Evolutionary conservation across 2,329 filamentous ascomycete genomes (phyloP).

Genomic region (Pseudohalonectria lignicola): DNA sequence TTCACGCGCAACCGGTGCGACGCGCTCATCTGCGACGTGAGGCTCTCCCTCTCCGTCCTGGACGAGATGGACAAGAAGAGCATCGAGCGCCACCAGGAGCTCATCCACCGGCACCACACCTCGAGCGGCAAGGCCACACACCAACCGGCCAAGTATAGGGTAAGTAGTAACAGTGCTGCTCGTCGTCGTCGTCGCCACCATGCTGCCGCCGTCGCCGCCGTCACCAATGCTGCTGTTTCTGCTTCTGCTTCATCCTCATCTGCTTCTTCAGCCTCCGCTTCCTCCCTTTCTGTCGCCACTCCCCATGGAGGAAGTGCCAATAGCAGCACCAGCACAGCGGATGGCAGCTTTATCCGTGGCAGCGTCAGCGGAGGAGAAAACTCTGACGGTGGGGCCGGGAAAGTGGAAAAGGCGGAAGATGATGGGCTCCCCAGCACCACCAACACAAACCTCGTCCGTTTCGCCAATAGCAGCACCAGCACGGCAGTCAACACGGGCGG

Average conservation of each 20-base stretch:
- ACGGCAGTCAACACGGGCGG: too few relatives aligned
- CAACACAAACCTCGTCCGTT: too few relatives aligned
- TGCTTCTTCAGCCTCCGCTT: too few relatives aligned
- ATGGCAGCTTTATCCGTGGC: too few relatives aligned
- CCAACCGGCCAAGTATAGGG: slow-evolving; percentile 37
- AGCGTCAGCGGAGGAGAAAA: too few relatives aligned
- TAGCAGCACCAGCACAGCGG: too few relatives aligned
- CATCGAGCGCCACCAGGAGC: slow-evolving; percentile 59
- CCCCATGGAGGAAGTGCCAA: too few relatives aligned
- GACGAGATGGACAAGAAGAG: slow-evolving; percentile 63
- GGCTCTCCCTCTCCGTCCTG: slow-evolving; percentile 61
- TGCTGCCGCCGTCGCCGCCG: neutral
- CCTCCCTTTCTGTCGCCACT: too few relatives aligned
- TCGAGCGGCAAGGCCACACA: slow-evolving; percentile 41
- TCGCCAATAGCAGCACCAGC: too few relatives aligned
- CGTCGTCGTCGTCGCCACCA: neutral
- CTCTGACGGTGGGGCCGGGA: too few relatives aligned
- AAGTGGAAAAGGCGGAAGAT: too few relatives aligned
- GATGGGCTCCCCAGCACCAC: too few relatives aligned
- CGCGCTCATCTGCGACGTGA: slow-evolving; percentile 65
- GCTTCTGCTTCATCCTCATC: neutral
- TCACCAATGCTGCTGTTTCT: slow-evolving; percentile 3
- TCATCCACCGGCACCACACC: slow-evolving; percentile 45
- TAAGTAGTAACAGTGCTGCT: slow-evolving; percentile 26
- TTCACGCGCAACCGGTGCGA: slow-evolving; percentile 79